Percentiles rank a stretch among this genome's conserved stretches.
phyloP scores from a whole-genome alignment of 305 asterid genomes.

The Rubia peregrina region DNA sequence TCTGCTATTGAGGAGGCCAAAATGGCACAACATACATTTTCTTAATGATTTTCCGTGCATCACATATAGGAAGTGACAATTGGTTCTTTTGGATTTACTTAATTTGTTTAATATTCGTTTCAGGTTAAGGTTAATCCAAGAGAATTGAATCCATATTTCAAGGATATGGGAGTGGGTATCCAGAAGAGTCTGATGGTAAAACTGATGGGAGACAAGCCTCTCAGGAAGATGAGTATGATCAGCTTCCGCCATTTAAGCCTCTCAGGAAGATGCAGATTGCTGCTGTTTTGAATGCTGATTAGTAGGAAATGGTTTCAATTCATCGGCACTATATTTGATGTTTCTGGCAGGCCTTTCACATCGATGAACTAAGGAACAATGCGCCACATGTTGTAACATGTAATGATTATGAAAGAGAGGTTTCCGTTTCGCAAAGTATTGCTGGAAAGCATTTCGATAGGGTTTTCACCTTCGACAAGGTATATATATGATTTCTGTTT shows the following conservation, averaged over 20 bases:
- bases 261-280: not conserved
- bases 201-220: constrained; percentile 26
- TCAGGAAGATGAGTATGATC: no score
- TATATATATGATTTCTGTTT: constrained; percentile 12
- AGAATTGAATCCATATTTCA: constrained; percentile 78
- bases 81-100: constrained; percentile 1
- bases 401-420: constrained; percentile 80
- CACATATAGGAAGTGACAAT: not conserved
- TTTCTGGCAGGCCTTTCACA: constrained; percentile 62
- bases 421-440: constrained; percentile 70
- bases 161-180: constrained; percentile 72
- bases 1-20: not conserved
- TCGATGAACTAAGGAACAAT: constrained; percentile 78
- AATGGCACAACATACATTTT: not conserved
- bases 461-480: constrained; percentile 90
- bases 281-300: not conserved
- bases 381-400: constrained; percentile 95
- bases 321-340: not conserved
- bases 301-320: not conserved
- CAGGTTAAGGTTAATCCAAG: constrained; percentile 63
- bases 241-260: no score
- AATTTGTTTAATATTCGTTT: constrained; percentile 11
- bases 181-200: constrained; percentile 53
- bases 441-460: constrained; percentile 92
- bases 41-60: not conserved